These are phyloP conservation scores for Fusarium verrucosum DNA, from an alignment of 2,329 filamentous ascomycete species.

Conservation along the genomic window DNA sequence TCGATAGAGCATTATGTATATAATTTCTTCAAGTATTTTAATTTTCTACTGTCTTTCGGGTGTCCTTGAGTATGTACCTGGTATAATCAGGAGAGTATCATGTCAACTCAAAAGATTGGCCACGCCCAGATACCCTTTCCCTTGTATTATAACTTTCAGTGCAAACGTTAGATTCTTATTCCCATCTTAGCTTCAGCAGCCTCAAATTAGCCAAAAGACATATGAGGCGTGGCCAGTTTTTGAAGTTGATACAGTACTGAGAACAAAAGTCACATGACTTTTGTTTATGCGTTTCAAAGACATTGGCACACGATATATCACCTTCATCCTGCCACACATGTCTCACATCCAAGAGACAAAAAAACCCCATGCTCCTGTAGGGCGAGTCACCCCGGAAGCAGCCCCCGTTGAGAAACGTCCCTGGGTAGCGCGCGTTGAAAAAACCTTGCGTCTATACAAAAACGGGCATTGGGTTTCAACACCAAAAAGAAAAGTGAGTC, in stretches of 20 bases:
- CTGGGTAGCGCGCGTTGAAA: not conserved
- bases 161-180: too few species aligned
- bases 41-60: not conserved
- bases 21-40: not conserved
- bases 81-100: too few species aligned
- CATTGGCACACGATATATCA: not conserved
- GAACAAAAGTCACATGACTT: slow-evolving; percentile 15
- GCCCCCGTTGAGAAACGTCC: slow-evolving; percentile 7
- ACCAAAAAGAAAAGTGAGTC: slow-evolving; percentile 12
- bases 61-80: too few species aligned
- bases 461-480: not conserved
- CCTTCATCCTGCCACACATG: not conserved
- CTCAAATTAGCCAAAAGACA: too few species aligned
- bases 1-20: not conserved
- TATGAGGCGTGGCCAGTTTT: too few species aligned
- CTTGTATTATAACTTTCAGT: too few species aligned
- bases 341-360: slow-evolving; percentile 12
- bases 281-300: not conserved
- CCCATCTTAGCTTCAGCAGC: too few species aligned
- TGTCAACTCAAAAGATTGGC: too few species aligned
- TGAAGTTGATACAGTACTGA: not conserved
- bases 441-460: not conserved
- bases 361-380: not conserved
- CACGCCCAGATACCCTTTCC: too few species aligned
- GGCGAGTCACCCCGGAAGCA: not conserved